Conservation (phyloP, 108 stramenopile species). For the Pseudonitzschia multistriata region DNA sequence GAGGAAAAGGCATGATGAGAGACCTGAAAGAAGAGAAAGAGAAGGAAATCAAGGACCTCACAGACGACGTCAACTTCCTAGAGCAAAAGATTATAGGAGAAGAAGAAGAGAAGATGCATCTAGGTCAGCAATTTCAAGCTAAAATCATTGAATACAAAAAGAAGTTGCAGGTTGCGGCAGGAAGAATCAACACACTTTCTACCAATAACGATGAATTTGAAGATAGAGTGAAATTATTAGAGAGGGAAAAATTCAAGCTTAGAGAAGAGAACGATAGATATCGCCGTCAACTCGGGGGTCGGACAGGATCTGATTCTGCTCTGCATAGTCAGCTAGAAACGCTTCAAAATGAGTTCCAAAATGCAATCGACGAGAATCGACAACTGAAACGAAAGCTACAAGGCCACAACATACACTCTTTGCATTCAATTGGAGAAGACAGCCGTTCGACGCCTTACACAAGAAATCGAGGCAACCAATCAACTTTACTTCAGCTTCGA, state of each 20-base stretch:
- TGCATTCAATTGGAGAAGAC: conserved; percentile 23
- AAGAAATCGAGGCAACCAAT: conserved; percentile 32
- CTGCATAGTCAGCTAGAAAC: conserved; percentile 64
- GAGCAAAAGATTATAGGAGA: conserved; percentile 40
- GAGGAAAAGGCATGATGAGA: conserved; percentile 66
- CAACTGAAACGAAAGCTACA: conserved; percentile 49
- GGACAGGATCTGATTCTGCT: conserved; percentile 58
- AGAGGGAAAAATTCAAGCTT: conserved; percentile 61
- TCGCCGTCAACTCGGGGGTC: conserved; percentile 78
- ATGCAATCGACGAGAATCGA: conserved; percentile 67
- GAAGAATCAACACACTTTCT: conserved; percentile 43
- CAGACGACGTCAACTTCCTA: conserved; percentile 38
- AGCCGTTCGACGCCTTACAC: conserved; percentile 25
- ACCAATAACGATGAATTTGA: conserved; percentile 52
- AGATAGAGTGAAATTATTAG: conserved; percentile 44
- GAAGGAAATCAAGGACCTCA: conserved; percentile 44
- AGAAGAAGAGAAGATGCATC: conserved; percentile 43
- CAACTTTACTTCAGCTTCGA: conserved; percentile 57
- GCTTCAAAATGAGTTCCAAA: conserved; percentile 69
- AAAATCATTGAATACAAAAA: conserved; percentile 66
- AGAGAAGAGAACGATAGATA: conserved; percentile 77
- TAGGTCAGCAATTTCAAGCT: conserved; percentile 39
- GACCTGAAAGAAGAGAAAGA: conserved; percentile 46
- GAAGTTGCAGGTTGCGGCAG: conserved; percentile 52
- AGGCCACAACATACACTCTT: conserved; percentile 9